phyloP scores from a whole-genome alignment of 1,284 basidiomycete genomes.

The Irpex sp. region DNA sequence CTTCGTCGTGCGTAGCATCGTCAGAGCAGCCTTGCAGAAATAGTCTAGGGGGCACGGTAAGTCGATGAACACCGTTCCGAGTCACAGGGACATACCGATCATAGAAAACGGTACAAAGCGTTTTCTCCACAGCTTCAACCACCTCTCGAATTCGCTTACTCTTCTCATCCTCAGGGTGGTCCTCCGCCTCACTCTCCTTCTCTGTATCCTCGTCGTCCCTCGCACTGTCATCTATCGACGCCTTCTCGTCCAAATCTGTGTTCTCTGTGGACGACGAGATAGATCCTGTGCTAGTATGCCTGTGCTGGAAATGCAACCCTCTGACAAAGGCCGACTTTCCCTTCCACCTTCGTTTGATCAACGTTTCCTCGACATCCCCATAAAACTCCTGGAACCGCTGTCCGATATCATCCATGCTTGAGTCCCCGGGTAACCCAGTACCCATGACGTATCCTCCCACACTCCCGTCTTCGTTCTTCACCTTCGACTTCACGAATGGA shows the following conservation, averaged over 20 bases:
- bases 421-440: conserved; percentile 11
- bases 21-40: conserved; percentile 69
- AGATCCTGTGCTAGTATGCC: conserved; percentile 2
- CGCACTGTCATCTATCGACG: conserved; percentile 28
- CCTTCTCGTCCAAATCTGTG: conserved; percentile 21
- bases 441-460: conserved; percentile 12
- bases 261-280: conserved; percentile 13
- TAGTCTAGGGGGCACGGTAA: conserved; percentile 34
- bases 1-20: conserved; percentile 84
- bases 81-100: conserved; percentile 29
- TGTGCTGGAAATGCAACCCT: conserved; percentile 11
- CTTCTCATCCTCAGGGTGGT: conserved; percentile 19
- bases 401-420: conserved; percentile 43
- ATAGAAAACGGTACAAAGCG: conserved; percentile 67
- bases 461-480: conserved; percentile 6
- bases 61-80: not conserved
- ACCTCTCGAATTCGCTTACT: conserved; percentile 49
- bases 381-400: conserved; percentile 76
- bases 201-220: conserved; percentile 21
- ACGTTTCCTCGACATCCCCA: conserved; percentile 51
- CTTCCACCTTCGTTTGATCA: conserved; percentile 31
- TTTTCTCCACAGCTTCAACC: conserved; percentile 70
- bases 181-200: conserved; percentile 24
- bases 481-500: conserved; percentile 14
- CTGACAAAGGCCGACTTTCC: conserved; percentile 11